These are phyloP conservation scores for Sclerospora graminicola DNA, from an alignment of 352 stramenopile genomes.

Conservation along the genomic window DNA sequence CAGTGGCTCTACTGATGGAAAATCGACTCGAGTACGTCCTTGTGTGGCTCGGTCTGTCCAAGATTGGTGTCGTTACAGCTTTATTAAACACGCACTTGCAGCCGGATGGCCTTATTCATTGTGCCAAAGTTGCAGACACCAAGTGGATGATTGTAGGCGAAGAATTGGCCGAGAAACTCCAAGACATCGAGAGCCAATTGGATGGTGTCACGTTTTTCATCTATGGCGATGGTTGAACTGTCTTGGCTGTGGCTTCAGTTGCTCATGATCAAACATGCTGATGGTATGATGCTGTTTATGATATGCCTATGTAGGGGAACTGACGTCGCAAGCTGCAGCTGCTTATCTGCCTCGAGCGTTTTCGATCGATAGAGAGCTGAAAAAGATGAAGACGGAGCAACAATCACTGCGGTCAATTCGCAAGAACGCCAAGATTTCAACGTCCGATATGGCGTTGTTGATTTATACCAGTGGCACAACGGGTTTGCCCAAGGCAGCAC, in stretches of 20 bases:
- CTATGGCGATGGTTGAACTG: conserved; percentile 34
- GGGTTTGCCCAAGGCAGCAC: conserved; percentile 63
- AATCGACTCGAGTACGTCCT: conserved; percentile 80
- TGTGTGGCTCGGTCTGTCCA: conserved; percentile 75
- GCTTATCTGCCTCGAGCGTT: conserved; percentile 24
- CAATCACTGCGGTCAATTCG: conserved; percentile 20
- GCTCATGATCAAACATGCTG: background rate
- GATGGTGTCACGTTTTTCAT: conserved; percentile 34
- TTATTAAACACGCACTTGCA: conserved; percentile 79
- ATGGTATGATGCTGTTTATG: background rate
- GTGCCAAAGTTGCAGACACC: conserved; percentile 51
- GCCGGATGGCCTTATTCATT: conserved; percentile 62
- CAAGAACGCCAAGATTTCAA: conserved; percentile 23
- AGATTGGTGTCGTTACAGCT: conserved; percentile 75
- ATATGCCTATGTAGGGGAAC: conserved; percentile 6
- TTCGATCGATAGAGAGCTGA: conserved; percentile 36
- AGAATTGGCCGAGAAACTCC: conserved; percentile 44
- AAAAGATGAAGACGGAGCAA: conserved; percentile 15
- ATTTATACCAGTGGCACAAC: conserved; percentile 86
- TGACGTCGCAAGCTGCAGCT: conserved; percentile 5
- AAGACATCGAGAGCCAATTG: conserved; percentile 23
- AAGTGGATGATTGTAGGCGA: conserved; percentile 56
- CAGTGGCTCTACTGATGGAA: conserved; percentile 75
- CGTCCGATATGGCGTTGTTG: conserved; percentile 54
- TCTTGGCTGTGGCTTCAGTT: background rate